Conservation (phyloP, 2,329 filamentous ascomycete species). For the Verticillium klebahnii region DNA sequence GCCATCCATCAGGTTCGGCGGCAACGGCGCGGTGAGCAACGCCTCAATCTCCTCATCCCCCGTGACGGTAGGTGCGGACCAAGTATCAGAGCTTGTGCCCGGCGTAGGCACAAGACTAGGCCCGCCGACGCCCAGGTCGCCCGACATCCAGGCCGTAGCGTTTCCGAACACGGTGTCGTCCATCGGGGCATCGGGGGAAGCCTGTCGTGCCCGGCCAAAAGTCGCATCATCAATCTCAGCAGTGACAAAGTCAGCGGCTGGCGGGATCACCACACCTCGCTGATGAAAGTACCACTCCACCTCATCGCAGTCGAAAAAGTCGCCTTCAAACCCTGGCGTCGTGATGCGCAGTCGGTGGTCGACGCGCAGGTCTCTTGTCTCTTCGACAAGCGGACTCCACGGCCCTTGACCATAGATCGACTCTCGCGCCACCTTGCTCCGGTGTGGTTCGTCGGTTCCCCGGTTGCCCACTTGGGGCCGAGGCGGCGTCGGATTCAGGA, state of each 20-base stretch:
- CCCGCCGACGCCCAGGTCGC: not conserved
- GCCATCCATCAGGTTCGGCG: not conserved
- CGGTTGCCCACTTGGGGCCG: slow-evolving; percentile 26
- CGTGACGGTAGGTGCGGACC: not conserved
- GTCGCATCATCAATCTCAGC: slow-evolving; percentile 47
- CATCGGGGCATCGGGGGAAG: not conserved
- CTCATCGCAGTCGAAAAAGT: slow-evolving; percentile 74
- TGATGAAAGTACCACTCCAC: slow-evolving; percentile 68
- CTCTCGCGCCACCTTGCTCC: slow-evolving; percentile 24
- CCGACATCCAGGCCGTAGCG: not conserved
- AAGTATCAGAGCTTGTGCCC: not conserved
- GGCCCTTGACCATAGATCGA: slow-evolving; percentile 35
- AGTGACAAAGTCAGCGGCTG: slow-evolving; percentile 54
- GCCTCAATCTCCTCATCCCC: not conserved
- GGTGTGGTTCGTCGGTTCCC: slow-evolving; percentile 22
- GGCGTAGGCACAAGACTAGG: not conserved
- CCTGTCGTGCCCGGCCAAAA: slow-evolving; percentile 21
- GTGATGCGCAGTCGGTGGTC: slow-evolving; percentile 45
- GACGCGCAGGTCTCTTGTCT: slow-evolving; percentile 36
- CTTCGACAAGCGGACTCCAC: slow-evolving; percentile 34
- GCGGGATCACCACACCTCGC: slow-evolving; percentile 58
- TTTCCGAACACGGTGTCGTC: not conserved
- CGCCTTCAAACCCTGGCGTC: slow-evolving; percentile 61
- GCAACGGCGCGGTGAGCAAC: not conserved
- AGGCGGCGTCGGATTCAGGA: slow-evolving; percentile 15